Base-by-base conservation (phyloP, 2,329 filamentous ascomycete genomes). In the Epichloe sp. region DNA sequence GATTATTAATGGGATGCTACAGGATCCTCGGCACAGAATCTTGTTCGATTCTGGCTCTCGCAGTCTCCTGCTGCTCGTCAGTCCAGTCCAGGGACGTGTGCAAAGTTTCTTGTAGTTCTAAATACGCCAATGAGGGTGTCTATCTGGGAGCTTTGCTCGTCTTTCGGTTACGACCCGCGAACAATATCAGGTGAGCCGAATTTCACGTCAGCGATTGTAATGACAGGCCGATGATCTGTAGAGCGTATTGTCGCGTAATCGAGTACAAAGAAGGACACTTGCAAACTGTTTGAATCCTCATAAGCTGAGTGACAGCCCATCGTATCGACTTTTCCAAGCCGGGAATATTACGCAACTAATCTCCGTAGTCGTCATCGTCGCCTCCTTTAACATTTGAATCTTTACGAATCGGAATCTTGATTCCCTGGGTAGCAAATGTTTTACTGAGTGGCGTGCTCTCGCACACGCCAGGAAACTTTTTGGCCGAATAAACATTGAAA, bases 381-480 rank as follows among this genome's bases (percentile, higher is more conserved):
- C 71, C 71, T 37, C 74, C 74, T 55, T 72, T 72, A 41, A 70
- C 65, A 51, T 73, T 75, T 1, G 85, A 83, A 61, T 96, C 91
- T 68, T 96, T 96, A 21, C 91, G 76, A 50, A 97, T 96, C 0
- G 91, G 91, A 23, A 97, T 96, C 69, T 96, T 96, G 69, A 95
- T 95, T 23, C 93, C 93, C 63, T 98, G 93, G 1, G 80, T 76
- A 3, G 93, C 91, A 69, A 98, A 97, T 55, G 82, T 87, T 67
- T 94, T 95, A 75, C 90, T 96, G 17, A 97, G 72, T 4, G 82
- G 70, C 0, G 93, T 98, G 66, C 86, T 94, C 65, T 97, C 91
- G 52, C 95, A 95, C 1, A 98, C 93, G 41, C 93, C 93, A 0
- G 93, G 93, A 67, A 98, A 98, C 63, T 96, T 96, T 96, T 98